These are phyloP conservation scores for Quercus gilva DNA, from an alignment of 306 rosid genomes.

Conservation along the genomic window DNA sequence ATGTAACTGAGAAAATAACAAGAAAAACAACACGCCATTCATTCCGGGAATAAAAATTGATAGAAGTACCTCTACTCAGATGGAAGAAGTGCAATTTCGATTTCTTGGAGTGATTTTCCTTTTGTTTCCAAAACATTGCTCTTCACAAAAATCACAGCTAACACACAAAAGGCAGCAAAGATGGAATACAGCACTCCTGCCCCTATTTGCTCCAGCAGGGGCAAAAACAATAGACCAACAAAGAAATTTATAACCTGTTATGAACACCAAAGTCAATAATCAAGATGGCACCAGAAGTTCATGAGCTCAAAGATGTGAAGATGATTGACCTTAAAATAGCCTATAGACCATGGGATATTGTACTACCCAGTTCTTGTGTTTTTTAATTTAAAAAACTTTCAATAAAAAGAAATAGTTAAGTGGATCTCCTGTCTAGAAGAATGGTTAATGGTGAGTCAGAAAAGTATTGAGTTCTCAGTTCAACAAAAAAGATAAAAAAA, in stretches of 20 bases:
- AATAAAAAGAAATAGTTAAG: not conserved
- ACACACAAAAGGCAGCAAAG: constrained; percentile 58
- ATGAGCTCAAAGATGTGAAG: not conserved
- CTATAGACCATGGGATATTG: not conserved
- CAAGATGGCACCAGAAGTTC: constrained; percentile 5
- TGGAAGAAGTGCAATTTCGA: constrained; percentile 68
- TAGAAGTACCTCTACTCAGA: constrained; percentile 33
- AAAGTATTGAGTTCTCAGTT: not conserved
- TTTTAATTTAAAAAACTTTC: not conserved
- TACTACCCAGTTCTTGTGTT: not conserved
- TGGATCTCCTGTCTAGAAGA: constrained; percentile 5
- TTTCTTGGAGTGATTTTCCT: constrained; percentile 92
- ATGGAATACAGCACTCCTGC: constrained; percentile 46
- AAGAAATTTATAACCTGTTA: constrained; percentile 79
- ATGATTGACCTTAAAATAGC: not conserved
- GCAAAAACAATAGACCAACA: constrained; percentile 71
- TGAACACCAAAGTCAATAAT: not conserved
- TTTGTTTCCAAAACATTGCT: constrained; percentile 76
- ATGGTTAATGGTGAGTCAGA: not conserved
- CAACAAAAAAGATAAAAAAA: not conserved
- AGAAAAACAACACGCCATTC: not conserved
- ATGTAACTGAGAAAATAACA: constrained; percentile 9
- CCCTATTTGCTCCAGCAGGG: constrained; percentile 70
- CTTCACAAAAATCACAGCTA: constrained; percentile 68
- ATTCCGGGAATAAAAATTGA: no score